A percentile compares a stretch with the other conserved stretches of the same genome.
These are phyloP conservation scores for Wickerhamiella sorbophila DNA, from an alignment of 805 yeast genomes.

Conservation along the genomic window DNA sequence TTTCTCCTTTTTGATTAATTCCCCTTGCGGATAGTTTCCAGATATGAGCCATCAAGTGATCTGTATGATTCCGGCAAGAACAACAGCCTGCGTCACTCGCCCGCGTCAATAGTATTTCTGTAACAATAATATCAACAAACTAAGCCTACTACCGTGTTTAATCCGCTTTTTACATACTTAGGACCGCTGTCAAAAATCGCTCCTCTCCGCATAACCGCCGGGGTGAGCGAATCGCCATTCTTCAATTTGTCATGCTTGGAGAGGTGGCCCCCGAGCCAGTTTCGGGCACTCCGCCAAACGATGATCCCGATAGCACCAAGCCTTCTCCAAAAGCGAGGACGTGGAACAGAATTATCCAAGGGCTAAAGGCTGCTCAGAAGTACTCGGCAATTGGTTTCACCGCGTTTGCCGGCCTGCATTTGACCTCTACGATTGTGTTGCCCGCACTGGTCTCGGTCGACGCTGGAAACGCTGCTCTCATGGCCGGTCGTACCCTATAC, in stretches of 20 bases:
- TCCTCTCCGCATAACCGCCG: too few relatives aligned
- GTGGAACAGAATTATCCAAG: background rate
- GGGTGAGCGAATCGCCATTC: background rate
- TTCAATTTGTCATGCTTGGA: background rate
- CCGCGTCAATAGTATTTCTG: too few relatives aligned
- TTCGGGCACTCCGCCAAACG: background rate
- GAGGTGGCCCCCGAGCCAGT: constrained; percentile 1
- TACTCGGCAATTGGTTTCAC: constrained; percentile 47
- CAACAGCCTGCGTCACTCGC: too few relatives aligned
- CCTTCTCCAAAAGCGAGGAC: background rate
- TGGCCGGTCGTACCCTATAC: constrained; percentile 48
- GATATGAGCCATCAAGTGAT: too few relatives aligned
- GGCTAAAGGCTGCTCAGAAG: constrained; percentile 31
- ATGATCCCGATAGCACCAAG: background rate
- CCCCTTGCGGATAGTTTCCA: too few relatives aligned
- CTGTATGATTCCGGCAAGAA: too few relatives aligned
- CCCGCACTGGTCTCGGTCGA: constrained; percentile 35
- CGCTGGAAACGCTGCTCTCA: constrained; percentile 39
- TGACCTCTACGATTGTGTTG: constrained; percentile 36
- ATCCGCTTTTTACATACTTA: too few relatives aligned
- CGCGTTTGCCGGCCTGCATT: constrained; percentile 44
- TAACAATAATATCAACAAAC: too few relatives aligned
- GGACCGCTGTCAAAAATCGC: too few relatives aligned
- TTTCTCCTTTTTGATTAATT: too few relatives aligned
- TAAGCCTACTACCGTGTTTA: too few relatives aligned